A percentile compares a stretch with the other conserved stretches of the same genome.
Conservation (phyloP, 805 yeast genomes). For the Middelhovenomyces tepae region DNA sequence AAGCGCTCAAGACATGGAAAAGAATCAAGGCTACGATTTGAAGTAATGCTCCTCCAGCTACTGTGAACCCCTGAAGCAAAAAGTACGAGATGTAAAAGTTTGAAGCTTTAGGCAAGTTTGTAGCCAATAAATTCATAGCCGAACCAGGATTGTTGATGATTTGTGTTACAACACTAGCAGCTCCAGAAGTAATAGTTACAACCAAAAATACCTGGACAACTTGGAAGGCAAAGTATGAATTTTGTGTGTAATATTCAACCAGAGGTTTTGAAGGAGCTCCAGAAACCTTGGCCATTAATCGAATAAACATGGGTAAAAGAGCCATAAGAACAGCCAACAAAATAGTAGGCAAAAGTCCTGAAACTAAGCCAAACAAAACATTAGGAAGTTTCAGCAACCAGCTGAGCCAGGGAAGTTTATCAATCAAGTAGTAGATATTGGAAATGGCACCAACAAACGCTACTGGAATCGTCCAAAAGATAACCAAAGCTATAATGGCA, state of each 20-base stretch:
- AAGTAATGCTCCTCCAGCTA: slow-evolving; percentile 66
- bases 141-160: slow-evolving; percentile 57
- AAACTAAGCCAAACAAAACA: slow-evolving; percentile 67
- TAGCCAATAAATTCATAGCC: slow-evolving; percentile 70
- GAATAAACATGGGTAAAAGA: slow-evolving; percentile 75
- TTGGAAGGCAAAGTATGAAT: slow-evolving; percentile 85
- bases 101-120: slow-evolving; percentile 78
- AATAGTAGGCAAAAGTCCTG: slow-evolving; percentile 80
- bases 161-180: slow-evolving; percentile 67
- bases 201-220: slow-evolving; percentile 85
- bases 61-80: slow-evolving; percentile 69
- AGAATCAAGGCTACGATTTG: slow-evolving; percentile 69
- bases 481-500: slow-evolving; percentile 53
- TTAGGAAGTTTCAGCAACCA: slow-evolving; percentile 71
- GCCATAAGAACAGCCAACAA: slow-evolving; percentile 76
- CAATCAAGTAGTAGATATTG: slow-evolving; percentile 66
- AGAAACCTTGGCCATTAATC: slow-evolving; percentile 61
- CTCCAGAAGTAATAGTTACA: slow-evolving; percentile 74
- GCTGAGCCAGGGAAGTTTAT: slow-evolving; percentile 60
- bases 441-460: slow-evolving; percentile 96
- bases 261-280: slow-evolving; percentile 67
- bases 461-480: slow-evolving; percentile 95
- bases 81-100: slow-evolving; percentile 84
- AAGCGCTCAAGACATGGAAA: slow-evolving; percentile 56
- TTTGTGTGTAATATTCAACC: slow-evolving; percentile 74